Conservation (phyloP, 2,329 filamentous ascomycete genomes). For the Paracoccidioides brasiliensis region DNA sequence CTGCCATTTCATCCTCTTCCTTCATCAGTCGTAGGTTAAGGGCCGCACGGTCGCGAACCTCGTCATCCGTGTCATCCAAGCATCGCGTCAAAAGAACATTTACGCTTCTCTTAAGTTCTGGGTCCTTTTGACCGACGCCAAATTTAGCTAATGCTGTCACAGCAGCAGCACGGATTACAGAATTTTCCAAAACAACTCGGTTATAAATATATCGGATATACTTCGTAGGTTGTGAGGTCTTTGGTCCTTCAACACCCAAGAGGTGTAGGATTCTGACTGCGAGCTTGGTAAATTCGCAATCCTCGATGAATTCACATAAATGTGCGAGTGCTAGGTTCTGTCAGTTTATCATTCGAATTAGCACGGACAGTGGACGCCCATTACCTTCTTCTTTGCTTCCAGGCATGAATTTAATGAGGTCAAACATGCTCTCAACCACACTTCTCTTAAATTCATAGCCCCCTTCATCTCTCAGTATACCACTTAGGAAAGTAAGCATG, state of each 20-base stretch:
- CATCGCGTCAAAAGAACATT: slow-evolving; percentile 84
- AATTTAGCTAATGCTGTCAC: slow-evolving; percentile 96
- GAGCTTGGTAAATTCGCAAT: slow-evolving; percentile 97
- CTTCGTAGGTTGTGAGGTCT: slow-evolving; percentile 90
- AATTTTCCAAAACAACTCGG: slow-evolving; percentile 91
- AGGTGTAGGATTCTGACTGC: slow-evolving; percentile 91
- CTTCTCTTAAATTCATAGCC: slow-evolving; percentile 97
- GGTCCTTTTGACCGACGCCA: slow-evolving; percentile 89
- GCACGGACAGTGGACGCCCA: neutral
- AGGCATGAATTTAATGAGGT: slow-evolving; percentile 96
- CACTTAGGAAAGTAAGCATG: slow-evolving; percentile 93
- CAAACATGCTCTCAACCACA: slow-evolving; percentile 98
- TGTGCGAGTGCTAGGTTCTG: slow-evolving; percentile 59
- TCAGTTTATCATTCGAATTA: slow-evolving; percentile 1
- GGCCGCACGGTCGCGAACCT: slow-evolving; percentile 89
- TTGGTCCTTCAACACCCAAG: slow-evolving; percentile 85
- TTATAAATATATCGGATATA: slow-evolving; percentile 99
- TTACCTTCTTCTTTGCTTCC: slow-evolving; percentile 58
- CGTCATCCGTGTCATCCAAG: slow-evolving; percentile 92
- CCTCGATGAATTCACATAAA: slow-evolving; percentile 97
- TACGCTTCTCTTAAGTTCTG: slow-evolving; percentile 92
- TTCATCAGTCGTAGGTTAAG: slow-evolving; percentile 85
- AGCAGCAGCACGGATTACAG: slow-evolving; percentile 84
- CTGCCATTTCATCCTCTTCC: slow-evolving; percentile 75
- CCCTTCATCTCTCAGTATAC: slow-evolving; percentile 91